These are phyloP conservation scores for Brassica napus DNA, from an alignment of 345 rosid genomes.

Conservation along the genomic window Da-Ae NC_063436.1:20518501-20519000, in stretches of 20 bases:
- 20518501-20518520: background rate
- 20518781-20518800: background rate
- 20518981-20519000: no score
- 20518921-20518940: no score
- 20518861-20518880: background rate
- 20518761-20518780: background rate
- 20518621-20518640: background rate
- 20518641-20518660: background rate
- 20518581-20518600: background rate
- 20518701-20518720: conserved; percentile 7
- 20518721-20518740: background rate
- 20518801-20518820: background rate
- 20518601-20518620: conserved; percentile 3
- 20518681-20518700: background rate
- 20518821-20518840: background rate
- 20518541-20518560: background rate
- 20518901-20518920: no score
- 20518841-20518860: background rate
- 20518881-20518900: background rate
- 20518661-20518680: no score
- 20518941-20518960: no score
- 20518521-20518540: conserved; percentile 5
- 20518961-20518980: no score
- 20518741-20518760: background rate
- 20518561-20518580: background rate